Conservation (phyloP, 1,139 yeast species). For the Meyerozyma guilliermondii region DNA sequence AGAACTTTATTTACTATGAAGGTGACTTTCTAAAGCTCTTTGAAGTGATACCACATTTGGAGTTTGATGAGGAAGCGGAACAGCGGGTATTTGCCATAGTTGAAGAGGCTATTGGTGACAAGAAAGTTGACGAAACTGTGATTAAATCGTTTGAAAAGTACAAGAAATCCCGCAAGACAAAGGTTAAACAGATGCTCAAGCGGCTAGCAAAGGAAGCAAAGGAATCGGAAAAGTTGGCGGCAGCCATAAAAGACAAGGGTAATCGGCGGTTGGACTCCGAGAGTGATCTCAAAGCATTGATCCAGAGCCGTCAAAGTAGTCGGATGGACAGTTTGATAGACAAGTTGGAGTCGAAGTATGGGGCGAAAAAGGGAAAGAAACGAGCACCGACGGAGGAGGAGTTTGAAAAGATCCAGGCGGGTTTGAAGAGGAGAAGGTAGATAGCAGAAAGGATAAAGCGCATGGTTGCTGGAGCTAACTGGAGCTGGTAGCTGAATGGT, state of each 20-base stretch:
- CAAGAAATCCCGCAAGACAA: conserved; percentile 38
- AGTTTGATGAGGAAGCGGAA: conserved; percentile 57
- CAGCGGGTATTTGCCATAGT: conserved; percentile 53
- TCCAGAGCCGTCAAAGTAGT: conserved; percentile 28
- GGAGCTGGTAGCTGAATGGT: too few relatives aligned
- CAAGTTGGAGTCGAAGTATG: conserved; percentile 52
- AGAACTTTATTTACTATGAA: conserved; percentile 52
- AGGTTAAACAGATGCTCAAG: conserved; percentile 42
- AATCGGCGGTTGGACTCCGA: conserved; percentile 25
- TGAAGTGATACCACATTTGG: conserved; percentile 75
- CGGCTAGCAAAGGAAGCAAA: conserved; percentile 55
- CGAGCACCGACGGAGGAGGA: conserved; percentile 35
- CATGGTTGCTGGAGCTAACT: too few relatives aligned
- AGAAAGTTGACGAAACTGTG: conserved; percentile 20
- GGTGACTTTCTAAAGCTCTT: conserved; percentile 70
- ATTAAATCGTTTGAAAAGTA: conserved; percentile 51
- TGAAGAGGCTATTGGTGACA: conserved; percentile 30
- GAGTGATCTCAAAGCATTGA: conserved; percentile 46
- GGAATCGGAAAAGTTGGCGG: conserved; percentile 62
- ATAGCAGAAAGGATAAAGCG: too few relatives aligned
- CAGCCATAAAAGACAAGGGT: conserved; percentile 38
- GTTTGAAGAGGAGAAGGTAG: conserved; percentile 10
- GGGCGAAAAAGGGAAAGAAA: conserved; percentile 33
- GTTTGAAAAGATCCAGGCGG: conserved; percentile 31
- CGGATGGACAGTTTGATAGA: conserved; percentile 7